These are phyloP conservation scores for Gonapodya prolifera DNA, from an alignment of 192 early-diverging fungal species.

Conservation along the genomic window DNA sequence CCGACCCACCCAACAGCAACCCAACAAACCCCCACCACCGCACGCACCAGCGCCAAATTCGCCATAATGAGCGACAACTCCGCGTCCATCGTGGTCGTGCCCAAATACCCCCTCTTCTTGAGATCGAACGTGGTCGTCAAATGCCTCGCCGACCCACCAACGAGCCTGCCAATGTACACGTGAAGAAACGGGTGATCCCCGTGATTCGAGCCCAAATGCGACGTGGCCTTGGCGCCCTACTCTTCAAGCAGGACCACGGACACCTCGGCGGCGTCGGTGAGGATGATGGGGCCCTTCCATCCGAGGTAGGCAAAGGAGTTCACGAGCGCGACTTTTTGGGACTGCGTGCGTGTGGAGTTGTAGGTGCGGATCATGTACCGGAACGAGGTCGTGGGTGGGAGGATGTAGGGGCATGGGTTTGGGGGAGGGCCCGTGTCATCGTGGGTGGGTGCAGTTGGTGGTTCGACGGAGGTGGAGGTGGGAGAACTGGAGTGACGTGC, in stretches of 20 bases:
- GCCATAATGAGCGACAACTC: constrained; percentile 94
- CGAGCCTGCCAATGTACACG: constrained; percentile 60
- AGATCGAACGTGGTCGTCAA: constrained; percentile 56
- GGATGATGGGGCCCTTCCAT: constrained; percentile 67
- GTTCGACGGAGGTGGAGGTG: background rate
- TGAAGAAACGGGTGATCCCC: background rate
- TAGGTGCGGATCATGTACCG: constrained; percentile 66
- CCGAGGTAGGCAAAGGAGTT: constrained; percentile 74
- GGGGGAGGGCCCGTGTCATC: background rate
- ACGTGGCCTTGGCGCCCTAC: constrained; percentile 43
- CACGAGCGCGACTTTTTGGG: constrained; percentile 67
- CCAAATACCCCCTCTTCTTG: constrained; percentile 89
- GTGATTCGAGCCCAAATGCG: no score
- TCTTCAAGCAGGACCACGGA: constrained; percentile 47
- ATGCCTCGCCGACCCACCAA: constrained; percentile 13
- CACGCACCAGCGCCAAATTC: constrained; percentile 71
- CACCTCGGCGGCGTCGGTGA: constrained; percentile 63
- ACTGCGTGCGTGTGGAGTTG: constrained; percentile 53
- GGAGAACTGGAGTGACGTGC: no score
- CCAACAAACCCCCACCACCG: background rate
- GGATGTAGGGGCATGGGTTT: background rate
- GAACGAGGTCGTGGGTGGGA: constrained; percentile 34
- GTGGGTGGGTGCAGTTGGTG: background rate
- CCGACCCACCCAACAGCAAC: no score
- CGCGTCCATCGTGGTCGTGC: constrained; percentile 97